Conservation (phyloP, 768 basidiomycete species). For the Strobilomyces dryophilus region DNA sequence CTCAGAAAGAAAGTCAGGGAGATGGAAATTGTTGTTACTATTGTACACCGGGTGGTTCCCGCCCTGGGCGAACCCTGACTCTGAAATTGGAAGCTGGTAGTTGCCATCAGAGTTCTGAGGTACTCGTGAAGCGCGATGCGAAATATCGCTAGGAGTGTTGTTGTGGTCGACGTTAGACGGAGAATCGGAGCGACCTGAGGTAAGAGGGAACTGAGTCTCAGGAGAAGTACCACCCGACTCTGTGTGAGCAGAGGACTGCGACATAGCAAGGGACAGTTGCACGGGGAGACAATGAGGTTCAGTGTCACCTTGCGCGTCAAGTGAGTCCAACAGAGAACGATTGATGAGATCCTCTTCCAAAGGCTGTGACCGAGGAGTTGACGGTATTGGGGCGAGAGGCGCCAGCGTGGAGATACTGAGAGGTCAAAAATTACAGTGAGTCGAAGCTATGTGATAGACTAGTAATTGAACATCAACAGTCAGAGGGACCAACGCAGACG, state of each 20-base stretch:
- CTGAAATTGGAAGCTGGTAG: constrained; percentile 31
- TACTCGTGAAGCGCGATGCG: constrained; percentile 24
- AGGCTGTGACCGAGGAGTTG: constrained; percentile 33
- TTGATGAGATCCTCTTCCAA: constrained; percentile 76
- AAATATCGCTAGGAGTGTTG: constrained; percentile 31
- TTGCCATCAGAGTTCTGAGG: constrained; percentile 28
- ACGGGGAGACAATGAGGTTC: constrained; percentile 46
- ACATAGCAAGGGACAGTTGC: constrained; percentile 40
- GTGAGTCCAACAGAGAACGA: constrained; percentile 75
- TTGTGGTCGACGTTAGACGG: constrained; percentile 38
- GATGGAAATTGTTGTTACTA: constrained; percentile 30
- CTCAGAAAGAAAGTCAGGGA: constrained; percentile 34
- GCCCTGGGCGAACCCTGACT: constrained; percentile 30
- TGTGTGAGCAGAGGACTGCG: constrained; percentile 46
- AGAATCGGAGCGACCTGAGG: constrained; percentile 50
- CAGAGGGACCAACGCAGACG: constrained; percentile 28
- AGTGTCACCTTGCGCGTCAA: constrained; percentile 81
- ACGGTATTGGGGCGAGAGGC: constrained; percentile 36
- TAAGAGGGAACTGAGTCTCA: constrained; percentile 49
- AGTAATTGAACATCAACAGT: constrained; percentile 43
- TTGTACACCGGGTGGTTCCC: constrained; percentile 40
- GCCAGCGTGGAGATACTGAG: constrained; percentile 45
- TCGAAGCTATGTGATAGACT: constrained; percentile 28
- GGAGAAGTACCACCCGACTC: constrained; percentile 50
- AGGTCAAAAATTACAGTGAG: constrained; percentile 27